Percentiles rank a stretch among this genome's conserved stretches.
Conservation (phyloP, 225 moss, liverwort and hornwort species). For the Straminergon stramineum region DNA sequence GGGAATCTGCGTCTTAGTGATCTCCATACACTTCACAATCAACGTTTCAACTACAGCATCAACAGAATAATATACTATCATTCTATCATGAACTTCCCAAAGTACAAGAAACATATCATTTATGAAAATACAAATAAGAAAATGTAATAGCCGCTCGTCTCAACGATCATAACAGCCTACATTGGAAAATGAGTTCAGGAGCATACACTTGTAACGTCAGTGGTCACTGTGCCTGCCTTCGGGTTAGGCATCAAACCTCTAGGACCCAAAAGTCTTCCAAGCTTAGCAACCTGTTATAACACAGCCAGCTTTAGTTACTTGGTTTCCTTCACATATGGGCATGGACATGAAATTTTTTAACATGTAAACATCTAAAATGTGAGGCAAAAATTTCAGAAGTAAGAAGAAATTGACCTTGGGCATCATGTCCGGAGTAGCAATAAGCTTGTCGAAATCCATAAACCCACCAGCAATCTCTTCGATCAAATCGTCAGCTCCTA, state of each 20-base stretch:
- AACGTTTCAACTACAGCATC: neutral
- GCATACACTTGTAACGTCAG: constrained; percentile 63
- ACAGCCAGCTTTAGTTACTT: neutral
- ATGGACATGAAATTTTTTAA: neutral
- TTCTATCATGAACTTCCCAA: neutral
- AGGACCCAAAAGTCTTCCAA: constrained; percentile 93
- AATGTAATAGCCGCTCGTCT: neutral
- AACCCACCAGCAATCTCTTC: constrained; percentile 76
- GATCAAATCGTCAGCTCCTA: constrained; percentile 89
- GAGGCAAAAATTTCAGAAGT: neutral
- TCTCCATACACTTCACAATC: neutral
- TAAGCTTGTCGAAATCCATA: constrained; percentile 97
- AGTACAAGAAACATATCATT: neutral
- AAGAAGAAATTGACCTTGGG: constrained; percentile 62
- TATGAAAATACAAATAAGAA: neutral
- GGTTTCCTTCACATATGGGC: neutral
- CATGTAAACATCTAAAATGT: neutral
- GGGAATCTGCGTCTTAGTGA: neutral
- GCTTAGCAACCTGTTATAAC: constrained; percentile 73
- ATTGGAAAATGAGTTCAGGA: neutral
- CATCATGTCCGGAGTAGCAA: constrained; percentile 99
- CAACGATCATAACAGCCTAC: neutral
- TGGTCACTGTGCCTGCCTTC: constrained; percentile 95
- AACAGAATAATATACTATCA: neutral
- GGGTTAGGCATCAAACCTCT: constrained; percentile 98